Evolutionary conservation across 2,329 filamentous ascomycete genomes (phyloP).

Genomic region (Diaporthe batatas): DNA sequence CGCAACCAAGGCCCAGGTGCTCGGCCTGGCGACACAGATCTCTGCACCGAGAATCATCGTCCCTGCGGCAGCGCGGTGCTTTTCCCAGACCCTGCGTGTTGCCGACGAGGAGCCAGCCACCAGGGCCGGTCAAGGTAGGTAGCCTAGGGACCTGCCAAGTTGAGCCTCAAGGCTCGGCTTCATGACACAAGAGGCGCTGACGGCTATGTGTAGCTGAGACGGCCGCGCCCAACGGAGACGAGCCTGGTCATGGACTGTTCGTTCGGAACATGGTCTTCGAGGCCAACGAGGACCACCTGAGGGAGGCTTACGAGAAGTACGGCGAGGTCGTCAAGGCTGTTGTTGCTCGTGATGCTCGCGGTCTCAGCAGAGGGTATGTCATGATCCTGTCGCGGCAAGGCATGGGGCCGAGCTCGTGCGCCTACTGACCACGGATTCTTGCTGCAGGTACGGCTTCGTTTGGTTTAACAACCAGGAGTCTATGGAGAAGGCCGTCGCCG

Average conservation of each 20-base stretch:
- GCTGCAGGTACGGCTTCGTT: slow-evolving; percentile 52
- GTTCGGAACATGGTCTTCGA: slow-evolving; percentile 55
- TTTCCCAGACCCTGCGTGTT: slow-evolving; percentile 49
- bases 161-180: neutral
- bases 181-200: neutral
- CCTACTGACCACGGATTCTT: slow-evolving; percentile 37
- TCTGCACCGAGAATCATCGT: slow-evolving; percentile 38
- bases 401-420: neutral
- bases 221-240: slow-evolving; percentile 28
- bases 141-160: slow-evolving; percentile 14
- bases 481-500: slow-evolving; percentile 46
- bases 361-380: slow-evolving; percentile 53
- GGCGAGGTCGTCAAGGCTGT: slow-evolving; percentile 46
- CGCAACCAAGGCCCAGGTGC: slow-evolving; percentile 43
- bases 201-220: neutral
- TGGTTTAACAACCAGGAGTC: slow-evolving; percentile 46
- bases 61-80: slow-evolving; percentile 47
- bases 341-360: slow-evolving; percentile 52
- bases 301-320: slow-evolving; percentile 51
- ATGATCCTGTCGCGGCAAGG: neutral
- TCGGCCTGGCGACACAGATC: slow-evolving; percentile 46
- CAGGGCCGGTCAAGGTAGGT: slow-evolving; percentile 38
- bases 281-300: slow-evolving; percentile 52
- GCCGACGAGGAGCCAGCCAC: slow-evolving; percentile 42
- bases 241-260: slow-evolving; percentile 48